phyloP scores from a whole-genome alignment of 2,329 filamentous ascomycete genomes.

The Colletotrichum endophyticum region DNA sequence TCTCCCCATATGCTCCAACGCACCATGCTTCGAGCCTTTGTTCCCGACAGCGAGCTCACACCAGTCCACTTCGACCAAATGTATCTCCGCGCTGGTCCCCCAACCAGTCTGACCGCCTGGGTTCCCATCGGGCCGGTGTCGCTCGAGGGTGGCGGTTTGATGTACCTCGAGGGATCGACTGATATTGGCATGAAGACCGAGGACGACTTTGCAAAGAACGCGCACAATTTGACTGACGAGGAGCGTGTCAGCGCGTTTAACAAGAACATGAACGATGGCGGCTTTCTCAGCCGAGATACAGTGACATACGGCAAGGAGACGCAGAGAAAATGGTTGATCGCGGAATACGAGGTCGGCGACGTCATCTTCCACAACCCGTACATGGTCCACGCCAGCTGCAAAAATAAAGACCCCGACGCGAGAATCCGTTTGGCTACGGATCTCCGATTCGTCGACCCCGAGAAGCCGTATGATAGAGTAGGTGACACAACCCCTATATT shows the following conservation, averaged over 20 bases:
- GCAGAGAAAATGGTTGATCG: conserved; percentile 35
- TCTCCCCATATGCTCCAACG: conserved; percentile 30
- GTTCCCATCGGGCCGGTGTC: conserved; percentile 59
- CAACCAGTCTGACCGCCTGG: conserved; percentile 61
- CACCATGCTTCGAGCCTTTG: conserved; percentile 60
- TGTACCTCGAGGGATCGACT: conserved; percentile 58
- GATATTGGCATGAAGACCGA: conserved; percentile 44
- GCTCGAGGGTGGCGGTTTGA: conserved; percentile 60
- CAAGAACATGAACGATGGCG: conserved; percentile 62
- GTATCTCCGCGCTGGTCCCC: conserved; percentile 59
- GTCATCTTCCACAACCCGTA: conserved; percentile 44
- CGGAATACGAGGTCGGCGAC: conserved; percentile 43
- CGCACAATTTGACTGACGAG: conserved; percentile 53
- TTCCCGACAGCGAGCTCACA: conserved; percentile 60
- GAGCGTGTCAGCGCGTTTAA: conserved; percentile 59
- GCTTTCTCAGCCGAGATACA: conserved; percentile 47
- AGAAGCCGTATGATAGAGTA: background rate
- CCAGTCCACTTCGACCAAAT: conserved; percentile 67
- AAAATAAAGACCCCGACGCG: conserved; percentile 56
- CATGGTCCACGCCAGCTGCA: conserved; percentile 57
- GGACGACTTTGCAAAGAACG: conserved; percentile 50
- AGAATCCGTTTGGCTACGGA: conserved; percentile 61
- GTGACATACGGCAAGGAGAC: conserved; percentile 29
- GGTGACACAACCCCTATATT: background rate
- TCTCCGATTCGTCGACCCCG: conserved; percentile 56